Conservation (phyloP, 192 early-diverging fungal genomes). For the Globomyces pollinis-pini region DNA sequence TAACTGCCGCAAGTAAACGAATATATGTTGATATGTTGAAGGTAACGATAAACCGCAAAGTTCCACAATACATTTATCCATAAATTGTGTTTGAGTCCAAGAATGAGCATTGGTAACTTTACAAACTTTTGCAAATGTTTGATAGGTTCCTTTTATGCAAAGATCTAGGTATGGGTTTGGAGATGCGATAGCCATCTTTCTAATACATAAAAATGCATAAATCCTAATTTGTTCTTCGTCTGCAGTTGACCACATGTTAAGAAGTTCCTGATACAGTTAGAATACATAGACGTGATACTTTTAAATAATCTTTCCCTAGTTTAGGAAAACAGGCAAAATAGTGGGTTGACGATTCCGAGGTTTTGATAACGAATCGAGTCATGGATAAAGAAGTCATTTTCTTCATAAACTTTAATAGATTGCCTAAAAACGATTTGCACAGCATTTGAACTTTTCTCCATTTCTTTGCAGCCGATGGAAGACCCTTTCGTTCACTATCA, state of each 20-base stretch:
- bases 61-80: conserved; percentile 88
- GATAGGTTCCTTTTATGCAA: conserved; percentile 71
- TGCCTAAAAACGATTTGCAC: conserved; percentile 76
- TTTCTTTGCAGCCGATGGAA: conserved; percentile 38
- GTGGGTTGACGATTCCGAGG: conserved; percentile 63
- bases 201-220: conserved; percentile 75
- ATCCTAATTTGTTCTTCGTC: conserved; percentile 68
- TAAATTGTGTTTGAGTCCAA: conserved; percentile 77
- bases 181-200: conserved; percentile 53
- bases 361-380: conserved; percentile 74
- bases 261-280: too few species aligned
- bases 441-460: conserved; percentile 69
- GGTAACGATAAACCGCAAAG: conserved; percentile 70
- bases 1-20: conserved; percentile 87
- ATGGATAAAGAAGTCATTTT: conserved; percentile 79
- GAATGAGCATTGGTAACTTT: conserved; percentile 73
- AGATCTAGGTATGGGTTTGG: conserved; percentile 55
- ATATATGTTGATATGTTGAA: conserved; percentile 86
- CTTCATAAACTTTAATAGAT: conserved; percentile 64
- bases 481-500: conserved; percentile 23
- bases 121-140: conserved; percentile 70
- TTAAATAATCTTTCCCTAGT: conserved; percentile 74
- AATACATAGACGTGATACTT: too few species aligned
- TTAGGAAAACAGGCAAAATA: conserved; percentile 81
- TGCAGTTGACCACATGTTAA: conserved; percentile 17